A percentile compares a stretch with the other conserved stretches of the same genome.
Evolutionary conservation across 2,329 filamentous ascomycete species (phyloP).

Genomic region (Zalaria sp.): DNA sequence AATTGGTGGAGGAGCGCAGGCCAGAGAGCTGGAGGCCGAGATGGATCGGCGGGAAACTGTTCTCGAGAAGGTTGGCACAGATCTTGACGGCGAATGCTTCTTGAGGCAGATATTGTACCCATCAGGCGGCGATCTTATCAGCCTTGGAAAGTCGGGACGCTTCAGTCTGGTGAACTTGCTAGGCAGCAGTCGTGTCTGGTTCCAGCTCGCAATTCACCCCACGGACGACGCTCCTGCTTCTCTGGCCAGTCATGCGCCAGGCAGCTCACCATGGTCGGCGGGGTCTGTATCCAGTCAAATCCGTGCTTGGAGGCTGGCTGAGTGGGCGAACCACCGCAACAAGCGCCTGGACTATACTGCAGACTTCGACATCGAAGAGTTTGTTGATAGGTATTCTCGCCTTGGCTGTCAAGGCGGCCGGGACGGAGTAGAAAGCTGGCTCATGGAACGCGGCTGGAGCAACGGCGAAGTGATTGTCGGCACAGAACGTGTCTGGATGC

Average conservation of each 20-base stretch:
- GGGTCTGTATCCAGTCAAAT: constrained; percentile 85
- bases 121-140: constrained; percentile 61
- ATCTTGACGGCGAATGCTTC: constrained; percentile 70
- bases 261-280: constrained; percentile 83
- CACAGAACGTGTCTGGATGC: constrained; percentile 86
- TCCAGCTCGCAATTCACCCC: constrained; percentile 81
- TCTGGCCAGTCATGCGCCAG: constrained; percentile 55
- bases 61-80: constrained; percentile 74
- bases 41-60: constrained; percentile 71
- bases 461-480: constrained; percentile 92
- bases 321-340: constrained; percentile 92
- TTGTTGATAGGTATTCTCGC: constrained; percentile 64
- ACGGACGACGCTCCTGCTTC: constrained; percentile 71
- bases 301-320: constrained; percentile 80
- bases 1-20: constrained; percentile 51
- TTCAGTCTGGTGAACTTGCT: constrained; percentile 64
- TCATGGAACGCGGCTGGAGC: constrained; percentile 91
- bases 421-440: constrained; percentile 89
- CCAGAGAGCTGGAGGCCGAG: constrained; percentile 61
- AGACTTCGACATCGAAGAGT: constrained; percentile 91
- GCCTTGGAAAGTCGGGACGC: constrained; percentile 61
- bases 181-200: constrained; percentile 83
- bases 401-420: constrained; percentile 81
- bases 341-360: constrained; percentile 89
- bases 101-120: constrained; percentile 72